These are phyloP conservation scores for Pilatotrama ljubarskyi DNA, from an alignment of 768 basidiomycete species.

Conservation along the genomic window DNA sequence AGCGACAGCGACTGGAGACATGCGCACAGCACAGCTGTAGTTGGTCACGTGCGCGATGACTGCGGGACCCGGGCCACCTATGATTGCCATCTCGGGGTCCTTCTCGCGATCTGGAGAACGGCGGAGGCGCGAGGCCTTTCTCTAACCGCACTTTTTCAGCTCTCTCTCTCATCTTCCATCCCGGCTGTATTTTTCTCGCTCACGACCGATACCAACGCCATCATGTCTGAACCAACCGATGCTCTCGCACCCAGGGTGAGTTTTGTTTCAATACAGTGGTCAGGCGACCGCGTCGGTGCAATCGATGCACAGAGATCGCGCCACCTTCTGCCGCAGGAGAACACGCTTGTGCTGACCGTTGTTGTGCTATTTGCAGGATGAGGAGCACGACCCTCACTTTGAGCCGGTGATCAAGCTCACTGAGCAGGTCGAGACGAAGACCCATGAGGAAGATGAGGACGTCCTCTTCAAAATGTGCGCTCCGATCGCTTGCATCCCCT, in stretches of 20 bases:
- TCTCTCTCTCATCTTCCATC: conserved; percentile 10
- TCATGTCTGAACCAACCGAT: conserved; percentile 41
- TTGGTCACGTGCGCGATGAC: conserved; percentile 6
- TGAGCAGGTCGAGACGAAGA: conserved; percentile 93
- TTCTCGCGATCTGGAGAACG: conserved; percentile 20
- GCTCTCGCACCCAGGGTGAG: conserved; percentile 73
- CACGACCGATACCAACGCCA: conserved; percentile 10
- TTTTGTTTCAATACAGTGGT: conserved; percentile 20
- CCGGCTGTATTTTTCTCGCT: conserved; percentile 4
- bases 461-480: conserved; percentile 94
- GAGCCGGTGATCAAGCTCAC: conserved; percentile 97
- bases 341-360: conserved; percentile 18
- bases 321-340: conserved; percentile 24
- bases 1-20: not conserved
- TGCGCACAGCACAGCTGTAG: conserved; percentile 10
- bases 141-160: conserved; percentile 21
- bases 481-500: conserved; percentile 30
- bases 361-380: conserved; percentile 42
- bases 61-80: conserved; percentile 17
- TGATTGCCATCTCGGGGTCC: conserved; percentile 26
- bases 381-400: conserved; percentile 88
- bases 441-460: conserved; percentile 91
- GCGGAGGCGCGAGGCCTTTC: conserved; percentile 15
- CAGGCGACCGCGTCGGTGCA: conserved; percentile 15
- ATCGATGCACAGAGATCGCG: conserved; percentile 28